These are phyloP conservation scores for Haplosporangium sp. DNA, from an alignment of 371 early-diverging fungal species.

Conservation along the genomic window DNA sequence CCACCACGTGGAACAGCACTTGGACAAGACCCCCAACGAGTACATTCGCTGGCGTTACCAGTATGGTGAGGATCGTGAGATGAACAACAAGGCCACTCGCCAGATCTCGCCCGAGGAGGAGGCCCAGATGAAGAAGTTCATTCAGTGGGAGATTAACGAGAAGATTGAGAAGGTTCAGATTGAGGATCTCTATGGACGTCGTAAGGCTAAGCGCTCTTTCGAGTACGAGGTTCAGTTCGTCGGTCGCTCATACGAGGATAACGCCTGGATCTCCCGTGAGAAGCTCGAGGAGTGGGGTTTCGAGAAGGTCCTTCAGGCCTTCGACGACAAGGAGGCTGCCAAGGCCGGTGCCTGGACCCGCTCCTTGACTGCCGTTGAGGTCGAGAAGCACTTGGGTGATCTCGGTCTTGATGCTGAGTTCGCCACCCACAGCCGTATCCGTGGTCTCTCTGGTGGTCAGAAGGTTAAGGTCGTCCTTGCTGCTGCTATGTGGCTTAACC, in stretches of 20 bases:
- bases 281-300: conserved; percentile 77
- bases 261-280: conserved; percentile 80
- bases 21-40: conserved; percentile 63
- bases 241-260: conserved; percentile 71
- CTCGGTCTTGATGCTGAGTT: conserved; percentile 79
- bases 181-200: conserved; percentile 71
- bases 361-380: conserved; percentile 73
- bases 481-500: conserved; percentile 86
- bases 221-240: conserved; percentile 77
- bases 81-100: conserved; percentile 70
- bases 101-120: conserved; percentile 73
- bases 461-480: conserved; percentile 92
- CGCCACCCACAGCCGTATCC: conserved; percentile 85
- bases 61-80: conserved; percentile 76
- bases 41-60: conserved; percentile 81
- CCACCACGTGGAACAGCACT: conserved; percentile 70
- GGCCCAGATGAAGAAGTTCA: conserved; percentile 69
- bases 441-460: conserved; percentile 92
- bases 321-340: conserved; percentile 75
- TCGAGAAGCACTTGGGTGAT: conserved; percentile 77
- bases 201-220: conserved; percentile 78
- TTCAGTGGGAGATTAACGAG: conserved; percentile 63
- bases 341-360: conserved; percentile 72
- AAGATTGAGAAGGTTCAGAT: conserved; percentile 72
- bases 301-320: conserved; percentile 72